A percentile compares a stretch with the other conserved stretches of the same genome.
phyloP scores from a whole-genome alignment of 106 monocot species.

The Dendrobium officinale region DNA sequence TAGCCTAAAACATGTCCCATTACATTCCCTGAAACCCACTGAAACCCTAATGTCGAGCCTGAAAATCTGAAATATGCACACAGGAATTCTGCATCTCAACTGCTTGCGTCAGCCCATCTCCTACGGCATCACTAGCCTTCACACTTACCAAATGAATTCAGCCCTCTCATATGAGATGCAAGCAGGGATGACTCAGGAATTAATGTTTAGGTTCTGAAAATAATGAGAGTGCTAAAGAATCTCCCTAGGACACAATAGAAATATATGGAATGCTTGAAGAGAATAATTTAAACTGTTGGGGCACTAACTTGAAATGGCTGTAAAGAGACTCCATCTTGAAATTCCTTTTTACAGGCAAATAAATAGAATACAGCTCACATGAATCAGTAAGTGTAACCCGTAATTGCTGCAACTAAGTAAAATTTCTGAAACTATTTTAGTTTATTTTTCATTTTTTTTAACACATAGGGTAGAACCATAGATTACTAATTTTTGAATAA shows the following conservation, averaged over 20 bases:
- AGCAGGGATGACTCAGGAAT: too few relatives aligned
- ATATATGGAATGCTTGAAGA: not conserved
- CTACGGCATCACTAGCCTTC: too few relatives aligned
- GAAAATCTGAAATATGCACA: too few relatives aligned
- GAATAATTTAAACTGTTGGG: not conserved
- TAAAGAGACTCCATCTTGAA: not conserved
- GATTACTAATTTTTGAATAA: not conserved
- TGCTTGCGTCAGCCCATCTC: too few relatives aligned
- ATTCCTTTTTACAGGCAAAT: not conserved
- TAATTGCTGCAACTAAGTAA: not conserved
- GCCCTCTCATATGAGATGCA: too few relatives aligned
- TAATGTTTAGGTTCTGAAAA: too few relatives aligned
- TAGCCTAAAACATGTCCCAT: too few relatives aligned
- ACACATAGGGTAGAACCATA: not conserved
- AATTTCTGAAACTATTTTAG: not conserved
- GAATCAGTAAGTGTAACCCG: not conserved
- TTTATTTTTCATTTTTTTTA: slow-evolving; percentile 1
- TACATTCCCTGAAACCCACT: too few relatives aligned
- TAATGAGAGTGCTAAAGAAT: too few relatives aligned
- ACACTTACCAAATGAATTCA: too few relatives aligned
- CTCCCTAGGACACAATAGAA: not conserved
- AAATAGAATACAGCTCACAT: not conserved
- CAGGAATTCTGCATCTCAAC: too few relatives aligned
- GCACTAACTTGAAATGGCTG: not conserved
- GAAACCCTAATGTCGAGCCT: too few relatives aligned